A percentile compares a stretch with the other conserved stretches of the same genome.
Conservation (phyloP, 2,329 filamentous ascomycete genomes). For the Calycina herbarum region DNA sequence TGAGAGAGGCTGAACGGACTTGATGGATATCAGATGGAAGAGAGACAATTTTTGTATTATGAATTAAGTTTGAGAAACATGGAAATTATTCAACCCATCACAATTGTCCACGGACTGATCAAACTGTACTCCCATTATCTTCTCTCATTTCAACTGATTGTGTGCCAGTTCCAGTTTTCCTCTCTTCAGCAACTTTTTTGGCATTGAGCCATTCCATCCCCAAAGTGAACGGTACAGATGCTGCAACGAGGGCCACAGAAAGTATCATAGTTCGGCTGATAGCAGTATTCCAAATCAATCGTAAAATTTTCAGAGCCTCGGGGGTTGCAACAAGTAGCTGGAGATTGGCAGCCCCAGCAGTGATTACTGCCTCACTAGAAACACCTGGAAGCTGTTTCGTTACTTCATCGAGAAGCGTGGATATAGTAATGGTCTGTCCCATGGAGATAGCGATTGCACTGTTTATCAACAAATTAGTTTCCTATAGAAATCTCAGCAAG, state of each 20-base stretch:
- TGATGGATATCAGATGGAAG: no score
- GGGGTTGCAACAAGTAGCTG: neutral
- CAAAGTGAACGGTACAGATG: neutral
- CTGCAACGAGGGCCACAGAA: neutral
- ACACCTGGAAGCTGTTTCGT: neutral
- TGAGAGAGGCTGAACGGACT: no score
- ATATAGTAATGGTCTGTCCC: neutral
- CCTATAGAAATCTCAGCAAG: no score
- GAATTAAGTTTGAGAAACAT: no score
- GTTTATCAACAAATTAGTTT: neutral
- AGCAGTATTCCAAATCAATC: neutral
- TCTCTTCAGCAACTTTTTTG: neutral
- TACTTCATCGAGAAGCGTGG: neutral
- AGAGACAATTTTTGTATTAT: no score
- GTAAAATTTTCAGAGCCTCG: neutral
- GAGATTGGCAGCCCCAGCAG: neutral
- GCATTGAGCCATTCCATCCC: neutral
- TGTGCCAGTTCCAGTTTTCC: no score
- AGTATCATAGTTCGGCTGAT: neutral
- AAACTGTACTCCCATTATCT: no score
- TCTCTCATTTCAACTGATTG: no score
- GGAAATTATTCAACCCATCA: no score
- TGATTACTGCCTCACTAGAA: neutral
- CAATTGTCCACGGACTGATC: no score
- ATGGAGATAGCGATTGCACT: neutral